Conservation (phyloP, 176 grass and related monocot species). For the Cymbopogon citratus region DNA sequence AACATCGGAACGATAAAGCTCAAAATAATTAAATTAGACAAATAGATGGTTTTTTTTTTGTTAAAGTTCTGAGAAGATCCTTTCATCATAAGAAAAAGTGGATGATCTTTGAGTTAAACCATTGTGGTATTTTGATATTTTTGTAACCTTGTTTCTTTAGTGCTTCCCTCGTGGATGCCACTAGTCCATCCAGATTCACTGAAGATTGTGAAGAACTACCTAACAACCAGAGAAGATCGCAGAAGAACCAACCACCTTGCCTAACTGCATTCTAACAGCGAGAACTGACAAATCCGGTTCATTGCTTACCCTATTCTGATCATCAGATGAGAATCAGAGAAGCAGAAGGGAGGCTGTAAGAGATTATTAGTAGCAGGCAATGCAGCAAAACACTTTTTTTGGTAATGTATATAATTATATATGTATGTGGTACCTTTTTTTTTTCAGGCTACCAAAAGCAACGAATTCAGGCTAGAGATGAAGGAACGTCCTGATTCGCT, state of each 20-base stretch:
- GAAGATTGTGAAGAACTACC: slow-evolving; percentile 7
- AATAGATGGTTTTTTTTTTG: neutral
- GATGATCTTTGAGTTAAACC: neutral
- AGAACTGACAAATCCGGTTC: neutral
- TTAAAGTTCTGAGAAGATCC: neutral
- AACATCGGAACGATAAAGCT: neutral
- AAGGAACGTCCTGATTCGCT: neutral
- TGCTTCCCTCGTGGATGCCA: slow-evolving; percentile 5
- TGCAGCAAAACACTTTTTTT: neutral
- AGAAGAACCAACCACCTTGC: too few relatives aligned
- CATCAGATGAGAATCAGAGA: neutral
- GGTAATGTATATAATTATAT: too few relatives aligned
- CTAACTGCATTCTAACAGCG: neutral
- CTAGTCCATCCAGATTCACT: neutral
- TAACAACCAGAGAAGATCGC: neutral
- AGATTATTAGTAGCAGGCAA: neutral
- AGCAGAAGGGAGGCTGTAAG: neutral
- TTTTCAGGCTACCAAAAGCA: neutral
- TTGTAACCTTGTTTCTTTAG: neutral
- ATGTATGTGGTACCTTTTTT: too few relatives aligned
- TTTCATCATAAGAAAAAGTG: neutral
- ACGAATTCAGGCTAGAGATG: slow-evolving; percentile 7
- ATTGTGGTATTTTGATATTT: neutral
- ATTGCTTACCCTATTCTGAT: neutral
- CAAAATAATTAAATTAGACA: neutral